Conservation (phyloP, 1,284 basidiomycete genomes). For the Nidula niveotomentosa region DNA sequence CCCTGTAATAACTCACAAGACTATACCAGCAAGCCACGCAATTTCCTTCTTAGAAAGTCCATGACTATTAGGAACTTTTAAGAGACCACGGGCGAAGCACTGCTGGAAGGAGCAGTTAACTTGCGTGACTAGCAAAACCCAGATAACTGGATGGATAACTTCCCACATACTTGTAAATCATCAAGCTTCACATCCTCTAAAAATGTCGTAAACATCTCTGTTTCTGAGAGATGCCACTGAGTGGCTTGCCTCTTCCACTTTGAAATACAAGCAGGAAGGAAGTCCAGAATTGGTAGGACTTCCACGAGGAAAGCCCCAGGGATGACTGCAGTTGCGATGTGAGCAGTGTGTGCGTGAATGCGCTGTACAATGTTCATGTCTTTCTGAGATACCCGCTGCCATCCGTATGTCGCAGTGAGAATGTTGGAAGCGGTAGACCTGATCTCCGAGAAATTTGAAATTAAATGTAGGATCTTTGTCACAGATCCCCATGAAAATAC, state of each 20-base stretch:
- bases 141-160: not conserved
- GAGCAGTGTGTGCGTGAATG: not conserved
- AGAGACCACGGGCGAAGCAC: not conserved
- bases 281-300: not conserved
- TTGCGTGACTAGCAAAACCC: not conserved
- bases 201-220: not conserved
- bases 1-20: too few relatives aligned
- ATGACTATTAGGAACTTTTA: not conserved
- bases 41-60: not conserved
- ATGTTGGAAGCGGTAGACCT: too few relatives aligned
- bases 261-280: not conserved
- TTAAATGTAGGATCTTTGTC: too few relatives aligned
- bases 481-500: too few relatives aligned
- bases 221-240: not conserved
- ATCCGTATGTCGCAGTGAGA: not conserved
- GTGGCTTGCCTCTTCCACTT: not conserved
- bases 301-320: not conserved
- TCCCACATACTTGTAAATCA: not conserved
- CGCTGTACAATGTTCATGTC: not conserved
- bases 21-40: not conserved
- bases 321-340: not conserved
- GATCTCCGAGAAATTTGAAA: too few relatives aligned
- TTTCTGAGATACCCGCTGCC: not conserved
- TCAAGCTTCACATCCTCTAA: not conserved
- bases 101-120: not conserved